A percentile compares a stretch with the other conserved stretches of the same genome.
These are phyloP conservation scores for Vigna nakashimae DNA, from an alignment of 306 rosid species.

Conservation along the genomic window DNA sequence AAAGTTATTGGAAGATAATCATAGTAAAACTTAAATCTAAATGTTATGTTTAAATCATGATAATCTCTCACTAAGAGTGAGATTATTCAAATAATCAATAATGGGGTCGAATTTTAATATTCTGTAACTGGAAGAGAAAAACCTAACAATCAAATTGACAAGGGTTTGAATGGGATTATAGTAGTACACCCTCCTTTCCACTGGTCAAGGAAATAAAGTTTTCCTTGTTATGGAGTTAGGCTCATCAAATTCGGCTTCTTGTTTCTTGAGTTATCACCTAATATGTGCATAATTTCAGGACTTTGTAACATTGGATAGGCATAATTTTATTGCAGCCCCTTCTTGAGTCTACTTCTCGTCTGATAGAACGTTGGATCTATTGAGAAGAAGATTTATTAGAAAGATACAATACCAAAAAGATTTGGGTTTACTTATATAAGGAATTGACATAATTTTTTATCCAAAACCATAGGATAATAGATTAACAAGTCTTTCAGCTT, in stretches of 20 bases:
- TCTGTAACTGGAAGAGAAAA: neutral
- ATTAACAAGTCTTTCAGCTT: no score
- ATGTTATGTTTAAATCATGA: neutral
- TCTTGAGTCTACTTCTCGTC: no score
- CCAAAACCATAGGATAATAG: no score
- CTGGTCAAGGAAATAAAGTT: conserved; percentile 16
- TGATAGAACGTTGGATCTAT: no score
- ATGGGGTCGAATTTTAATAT: neutral
- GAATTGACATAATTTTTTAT: no score
- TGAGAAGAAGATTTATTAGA: no score
- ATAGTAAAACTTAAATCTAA: neutral
- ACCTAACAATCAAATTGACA: conserved; percentile 1
- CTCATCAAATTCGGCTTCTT: conserved; percentile 41
- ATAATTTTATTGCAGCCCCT: conserved; percentile 24
- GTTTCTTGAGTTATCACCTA: conserved; percentile 42
- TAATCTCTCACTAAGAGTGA: neutral
- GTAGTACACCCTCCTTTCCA: conserved; percentile 12
- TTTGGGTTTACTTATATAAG: no score
- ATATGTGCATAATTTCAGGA: conserved; percentile 60
- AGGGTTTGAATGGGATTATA: conserved; percentile 7
- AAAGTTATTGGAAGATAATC: neutral
- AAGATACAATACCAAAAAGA: no score
- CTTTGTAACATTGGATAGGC: conserved; percentile 27
- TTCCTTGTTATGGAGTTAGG: conserved; percentile 32
- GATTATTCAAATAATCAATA: conserved; percentile 9